Evolutionary conservation across 2,329 filamentous ascomycete genomes (phyloP).

Genomic region (Hypoxylon sp.): DNA sequence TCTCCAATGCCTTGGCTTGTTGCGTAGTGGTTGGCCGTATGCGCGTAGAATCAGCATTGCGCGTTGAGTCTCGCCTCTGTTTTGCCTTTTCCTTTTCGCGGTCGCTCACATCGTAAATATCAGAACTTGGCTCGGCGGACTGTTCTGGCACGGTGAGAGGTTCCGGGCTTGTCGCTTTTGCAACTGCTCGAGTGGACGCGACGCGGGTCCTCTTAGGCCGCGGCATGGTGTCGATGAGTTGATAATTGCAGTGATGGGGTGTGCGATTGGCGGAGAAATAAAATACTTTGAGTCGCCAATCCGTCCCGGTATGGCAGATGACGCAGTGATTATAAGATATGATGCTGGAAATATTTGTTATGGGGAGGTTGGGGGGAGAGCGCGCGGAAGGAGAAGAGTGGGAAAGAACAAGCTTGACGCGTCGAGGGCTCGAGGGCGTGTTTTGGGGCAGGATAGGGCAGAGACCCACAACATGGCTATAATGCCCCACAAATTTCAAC

Average conservation of each 20-base stretch:
- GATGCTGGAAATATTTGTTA: constrained; percentile 18
- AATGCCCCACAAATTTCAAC: constrained; percentile 5
- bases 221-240: constrained; percentile 48
- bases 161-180: constrained; percentile 45
- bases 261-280: constrained; percentile 8
- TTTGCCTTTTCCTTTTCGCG: constrained; percentile 52
- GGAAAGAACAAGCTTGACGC: constrained; percentile 43
- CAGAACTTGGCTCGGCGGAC: constrained; percentile 44
- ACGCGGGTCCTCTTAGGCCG: constrained; percentile 50
- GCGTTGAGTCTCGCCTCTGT: constrained; percentile 47
- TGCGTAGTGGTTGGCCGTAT: constrained; percentile 33
- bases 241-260: constrained; percentile 2
- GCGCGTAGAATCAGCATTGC: constrained; percentile 36
- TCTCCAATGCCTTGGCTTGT: constrained; percentile 46
- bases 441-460: constrained; percentile 12
- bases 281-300: background rate
- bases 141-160: constrained; percentile 29
- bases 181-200: constrained; percentile 48
- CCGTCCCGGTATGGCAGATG: constrained; percentile 10
- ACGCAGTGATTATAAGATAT: background rate
- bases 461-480: constrained; percentile 5
- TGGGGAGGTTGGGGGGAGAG: constrained; percentile 5
- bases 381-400: constrained; percentile 1
- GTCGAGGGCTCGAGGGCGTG: constrained; percentile 44
- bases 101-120: constrained; percentile 55